Percentiles rank a stretch among this genome's conserved stretches.
phyloP scores from a whole-genome alignment of 257 asterid genomes.

The Forsythia suspensa region DNA sequence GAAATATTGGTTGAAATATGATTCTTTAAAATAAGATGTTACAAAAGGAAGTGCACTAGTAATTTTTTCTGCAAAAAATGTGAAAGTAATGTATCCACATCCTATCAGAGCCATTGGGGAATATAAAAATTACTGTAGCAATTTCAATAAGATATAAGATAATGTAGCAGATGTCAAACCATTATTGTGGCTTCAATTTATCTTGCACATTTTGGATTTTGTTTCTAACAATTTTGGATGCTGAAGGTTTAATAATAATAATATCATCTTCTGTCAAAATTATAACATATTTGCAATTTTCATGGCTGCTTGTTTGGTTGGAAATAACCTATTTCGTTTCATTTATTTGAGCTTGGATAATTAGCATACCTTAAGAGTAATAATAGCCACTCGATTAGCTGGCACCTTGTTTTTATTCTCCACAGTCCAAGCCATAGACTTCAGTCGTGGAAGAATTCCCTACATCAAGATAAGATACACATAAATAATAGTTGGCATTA shows the following conservation, averaged over 20 bases:
- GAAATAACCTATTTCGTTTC: background rate
- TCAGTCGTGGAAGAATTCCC: constrained; percentile 46
- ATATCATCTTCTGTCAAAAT: background rate
- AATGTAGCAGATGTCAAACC: background rate
- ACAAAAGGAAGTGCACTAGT: background rate
- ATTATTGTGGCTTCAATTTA: background rate
- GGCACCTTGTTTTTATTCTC: constrained; percentile 31
- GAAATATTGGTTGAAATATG: background rate
- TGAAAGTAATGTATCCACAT: background rate
- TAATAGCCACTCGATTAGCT: constrained; percentile 37
- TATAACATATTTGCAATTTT: background rate
- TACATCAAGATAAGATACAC: constrained; percentile 15
- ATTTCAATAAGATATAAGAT: background rate
- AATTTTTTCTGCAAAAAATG: background rate
- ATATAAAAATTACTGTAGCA: background rate
- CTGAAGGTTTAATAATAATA: background rate
- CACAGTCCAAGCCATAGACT: constrained; percentile 54
- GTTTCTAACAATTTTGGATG: background rate
- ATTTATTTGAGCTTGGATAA: constrained; percentile 5
- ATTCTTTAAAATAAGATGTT: background rate
- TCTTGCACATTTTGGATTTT: background rate
- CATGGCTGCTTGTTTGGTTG: background rate
- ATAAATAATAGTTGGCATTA: constrained; percentile 7
- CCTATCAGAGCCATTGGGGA: background rate
- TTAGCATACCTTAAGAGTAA: constrained; percentile 44